Conservation (phyloP, 23 red algal genomes). For the Gracilaria gracilis region DNA sequence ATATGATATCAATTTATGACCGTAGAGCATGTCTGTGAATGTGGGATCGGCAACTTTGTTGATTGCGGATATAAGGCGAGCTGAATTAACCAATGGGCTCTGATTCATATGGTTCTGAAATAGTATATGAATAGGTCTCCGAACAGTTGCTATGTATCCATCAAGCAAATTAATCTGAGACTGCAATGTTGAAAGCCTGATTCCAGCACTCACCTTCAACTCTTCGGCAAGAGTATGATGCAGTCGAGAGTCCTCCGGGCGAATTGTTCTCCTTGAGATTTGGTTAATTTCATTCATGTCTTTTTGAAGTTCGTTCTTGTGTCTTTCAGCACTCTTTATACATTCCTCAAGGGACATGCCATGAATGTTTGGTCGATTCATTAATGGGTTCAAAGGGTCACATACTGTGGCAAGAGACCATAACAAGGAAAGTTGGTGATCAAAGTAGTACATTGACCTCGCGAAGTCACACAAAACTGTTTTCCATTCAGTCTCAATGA, state of each 20-base stretch:
- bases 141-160: constrained; percentile 17
- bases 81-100: constrained; percentile 2
- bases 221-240: constrained; percentile 8
- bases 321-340: background rate
- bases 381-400: constrained; percentile 8
- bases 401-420: constrained; percentile 13
- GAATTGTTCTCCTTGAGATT: background rate
- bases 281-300: constrained; percentile 16
- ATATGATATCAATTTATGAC: constrained; percentile 8
- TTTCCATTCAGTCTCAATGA: constrained; percentile 7
- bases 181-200: constrained; percentile 2
- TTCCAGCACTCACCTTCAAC: background rate
- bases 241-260: background rate
- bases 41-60: constrained; percentile 11
- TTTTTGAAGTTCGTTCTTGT: background rate
- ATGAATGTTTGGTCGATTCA: constrained; percentile 26
- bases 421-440: background rate
- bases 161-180: background rate
- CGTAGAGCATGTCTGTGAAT: constrained; percentile 27
- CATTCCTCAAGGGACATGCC: constrained; percentile 16
- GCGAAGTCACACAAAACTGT: background rate
- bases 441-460: constrained; percentile 7
- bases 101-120: constrained; percentile 24
- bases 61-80: constrained; percentile 1
- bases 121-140: constrained; percentile 21